These are phyloP conservation scores for Fusarium penzigii DNA, from an alignment of 2,329 filamentous ascomycete genomes.

Conservation along the genomic window DNA sequence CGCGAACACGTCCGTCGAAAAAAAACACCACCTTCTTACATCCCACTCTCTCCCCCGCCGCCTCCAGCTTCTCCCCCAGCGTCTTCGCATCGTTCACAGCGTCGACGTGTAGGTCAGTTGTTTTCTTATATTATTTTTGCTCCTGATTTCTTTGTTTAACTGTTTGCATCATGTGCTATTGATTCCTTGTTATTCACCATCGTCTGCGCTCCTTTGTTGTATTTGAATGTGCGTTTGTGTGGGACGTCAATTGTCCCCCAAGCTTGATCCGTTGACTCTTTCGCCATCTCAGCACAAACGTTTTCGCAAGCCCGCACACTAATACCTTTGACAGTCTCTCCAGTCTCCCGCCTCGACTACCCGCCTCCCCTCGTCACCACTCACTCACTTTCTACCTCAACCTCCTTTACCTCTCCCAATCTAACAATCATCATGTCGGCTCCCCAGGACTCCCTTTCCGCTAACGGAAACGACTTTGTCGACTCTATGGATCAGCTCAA, in stretches of 20 bases:
- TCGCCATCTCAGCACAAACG: background rate
- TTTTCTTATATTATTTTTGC: background rate
- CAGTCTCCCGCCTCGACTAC: constrained; percentile 7
- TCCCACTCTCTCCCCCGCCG: constrained; percentile 21
- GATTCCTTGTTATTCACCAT: background rate
- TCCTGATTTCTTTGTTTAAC: background rate
- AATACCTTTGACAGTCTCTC: constrained; percentile 6
- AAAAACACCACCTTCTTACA: constrained; percentile 28
- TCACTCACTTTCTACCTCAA: constrained; percentile 12
- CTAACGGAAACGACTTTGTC: constrained; percentile 61
- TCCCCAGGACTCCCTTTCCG: constrained; percentile 56
- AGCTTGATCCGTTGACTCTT: background rate
- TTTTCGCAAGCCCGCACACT: background rate
- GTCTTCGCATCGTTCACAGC: constrained; percentile 24
- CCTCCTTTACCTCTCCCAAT: constrained; percentile 16
- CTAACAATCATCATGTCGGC: constrained; percentile 55
- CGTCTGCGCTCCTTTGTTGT: background rate
- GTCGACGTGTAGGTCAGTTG: constrained; percentile 28
- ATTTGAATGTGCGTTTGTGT: background rate
- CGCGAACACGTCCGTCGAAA: constrained; percentile 31
- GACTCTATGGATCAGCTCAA: constrained; percentile 67
- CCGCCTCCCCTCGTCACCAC: constrained; percentile 8
- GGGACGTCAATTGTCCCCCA: background rate
- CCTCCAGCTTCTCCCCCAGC: constrained; percentile 19
- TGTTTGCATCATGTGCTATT: background rate